phyloP scores from a whole-genome alignment of 164 flowering plant species.

The Kingdonia uniflora region DNA sequence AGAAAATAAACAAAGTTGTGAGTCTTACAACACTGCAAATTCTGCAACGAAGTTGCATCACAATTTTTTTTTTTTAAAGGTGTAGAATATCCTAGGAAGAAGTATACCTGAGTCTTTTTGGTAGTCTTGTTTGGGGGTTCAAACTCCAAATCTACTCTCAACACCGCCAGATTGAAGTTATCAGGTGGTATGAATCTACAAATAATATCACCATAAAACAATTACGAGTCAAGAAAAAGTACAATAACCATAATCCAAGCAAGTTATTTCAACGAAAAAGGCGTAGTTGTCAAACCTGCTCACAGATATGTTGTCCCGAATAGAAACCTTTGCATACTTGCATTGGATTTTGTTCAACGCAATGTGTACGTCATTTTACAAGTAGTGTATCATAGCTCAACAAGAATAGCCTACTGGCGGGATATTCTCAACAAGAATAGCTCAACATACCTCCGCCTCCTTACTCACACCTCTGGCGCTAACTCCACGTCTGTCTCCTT shows the following conservation, averaged over 20 bases:
- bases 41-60: background rate
- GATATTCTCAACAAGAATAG: too few relatives aligned
- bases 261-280: slow-evolving; percentile 11
- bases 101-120: slow-evolving; percentile 27
- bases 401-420: too few relatives aligned
- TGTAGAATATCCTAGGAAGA: slow-evolving; percentile 1
- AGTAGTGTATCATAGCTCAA: too few relatives aligned
- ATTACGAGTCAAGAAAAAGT: background rate
- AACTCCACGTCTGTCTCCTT: too few relatives aligned
- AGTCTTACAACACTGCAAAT: too few relatives aligned
- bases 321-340: slow-evolving; percentile 61
- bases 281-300: slow-evolving; percentile 32
- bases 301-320: slow-evolving; percentile 53
- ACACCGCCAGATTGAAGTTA: slow-evolving; percentile 46
- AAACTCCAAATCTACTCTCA: slow-evolving; percentile 64
- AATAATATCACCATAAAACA: slow-evolving; percentile 2
- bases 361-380: slow-evolving; percentile 53
- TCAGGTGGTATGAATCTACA: slow-evolving; percentile 52
- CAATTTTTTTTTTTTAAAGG: too few relatives aligned
- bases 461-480: too few relatives aligned
- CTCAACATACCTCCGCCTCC: too few relatives aligned
- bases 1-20: background rate
- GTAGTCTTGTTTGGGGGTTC: slow-evolving; percentile 38
- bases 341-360: slow-evolving; percentile 80
- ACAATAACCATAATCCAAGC: slow-evolving; percentile 18